Evolutionary conservation across 148 eudicot genomes (phyloP).

Genomic region (Mesembryanthemum crystallinum): DNA sequence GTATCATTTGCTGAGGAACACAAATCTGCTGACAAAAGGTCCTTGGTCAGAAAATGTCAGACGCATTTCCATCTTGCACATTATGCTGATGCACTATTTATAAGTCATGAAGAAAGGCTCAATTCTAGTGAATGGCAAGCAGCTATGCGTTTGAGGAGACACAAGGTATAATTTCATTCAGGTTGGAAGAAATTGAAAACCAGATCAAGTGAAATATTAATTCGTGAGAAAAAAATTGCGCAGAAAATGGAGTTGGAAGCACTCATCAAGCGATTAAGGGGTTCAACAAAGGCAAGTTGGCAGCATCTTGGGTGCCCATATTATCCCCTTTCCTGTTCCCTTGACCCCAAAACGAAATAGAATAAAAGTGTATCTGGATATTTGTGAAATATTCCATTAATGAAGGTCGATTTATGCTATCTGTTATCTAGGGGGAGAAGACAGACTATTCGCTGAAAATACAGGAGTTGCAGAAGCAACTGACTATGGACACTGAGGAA

Average conservation of each 20-base stretch:
- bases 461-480: slow-evolving; percentile 95
- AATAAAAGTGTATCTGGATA: not conserved
- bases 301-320: not conserved
- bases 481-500: slow-evolving; percentile 83
- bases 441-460: slow-evolving; percentile 88
- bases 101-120: slow-evolving; percentile 85
- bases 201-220: not conserved
- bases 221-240: slow-evolving; percentile 9
- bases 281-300: slow-evolving; percentile 75
- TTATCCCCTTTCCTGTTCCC: too few species aligned
- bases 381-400: not conserved
- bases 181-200: slow-evolving; percentile 16
- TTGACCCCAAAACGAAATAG: not conserved
- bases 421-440: slow-evolving; percentile 66
- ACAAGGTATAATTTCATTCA: slow-evolving; percentile 55
- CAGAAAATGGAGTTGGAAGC: slow-evolving; percentile 94
- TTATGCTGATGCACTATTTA: slow-evolving; percentile 88
- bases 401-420: slow-evolving; percentile 9
- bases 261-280: slow-evolving; percentile 67
- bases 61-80: slow-evolving; percentile 97
- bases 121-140: slow-evolving; percentile 96
- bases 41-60: slow-evolving; percentile 61
- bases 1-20: slow-evolving; percentile 64
- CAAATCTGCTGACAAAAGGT: slow-evolving; percentile 40
- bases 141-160: slow-evolving; percentile 86